A percentile compares a stretch with the other conserved stretches of the same genome.
These are phyloP conservation scores for Leccinum ochraceum DNA, from an alignment of 768 basidiomycete species.

Conservation along the genomic window DNA sequence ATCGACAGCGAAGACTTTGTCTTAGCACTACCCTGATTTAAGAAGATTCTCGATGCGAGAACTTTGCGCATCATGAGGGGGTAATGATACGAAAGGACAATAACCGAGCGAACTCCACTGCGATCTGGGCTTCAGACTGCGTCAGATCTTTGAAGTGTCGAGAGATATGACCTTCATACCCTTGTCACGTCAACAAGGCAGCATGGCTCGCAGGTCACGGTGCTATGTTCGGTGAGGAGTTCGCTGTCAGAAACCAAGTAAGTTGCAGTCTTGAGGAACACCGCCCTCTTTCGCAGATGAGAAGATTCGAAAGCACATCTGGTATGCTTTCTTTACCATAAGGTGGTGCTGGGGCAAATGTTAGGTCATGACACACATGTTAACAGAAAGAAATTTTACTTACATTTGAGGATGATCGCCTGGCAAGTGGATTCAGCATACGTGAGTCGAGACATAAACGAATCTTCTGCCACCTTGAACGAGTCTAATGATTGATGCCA, in stretches of 20 bases:
- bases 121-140: slow-evolving; percentile 41
- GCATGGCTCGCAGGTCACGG: slow-evolving; percentile 36
- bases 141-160: background rate
- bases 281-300: slow-evolving; percentile 49
- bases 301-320: slow-evolving; percentile 70
- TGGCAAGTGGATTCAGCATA: too few species aligned
- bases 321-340: slow-evolving; percentile 9
- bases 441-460: too few species aligned
- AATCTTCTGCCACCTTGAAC: too few species aligned
- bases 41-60: slow-evolving; percentile 56
- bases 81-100: slow-evolving; percentile 68
- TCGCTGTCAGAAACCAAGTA: slow-evolving; percentile 32
- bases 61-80: slow-evolving; percentile 74
- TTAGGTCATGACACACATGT: background rate
- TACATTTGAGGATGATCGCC: too few species aligned
- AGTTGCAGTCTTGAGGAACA: slow-evolving; percentile 58
- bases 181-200: slow-evolving; percentile 40
- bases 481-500: too few species aligned
- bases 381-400: background rate
- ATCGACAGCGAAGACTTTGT: slow-evolving; percentile 77
- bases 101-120: slow-evolving; percentile 53
- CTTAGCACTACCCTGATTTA: slow-evolving; percentile 49
- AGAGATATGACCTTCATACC: slow-evolving; percentile 20
- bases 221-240: slow-evolving; percentile 56
- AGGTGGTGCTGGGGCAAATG: slow-evolving; percentile 56